phyloP scores from a whole-genome alignment of 805 yeast genomes.

The Myxozyma neotropica region DNA sequence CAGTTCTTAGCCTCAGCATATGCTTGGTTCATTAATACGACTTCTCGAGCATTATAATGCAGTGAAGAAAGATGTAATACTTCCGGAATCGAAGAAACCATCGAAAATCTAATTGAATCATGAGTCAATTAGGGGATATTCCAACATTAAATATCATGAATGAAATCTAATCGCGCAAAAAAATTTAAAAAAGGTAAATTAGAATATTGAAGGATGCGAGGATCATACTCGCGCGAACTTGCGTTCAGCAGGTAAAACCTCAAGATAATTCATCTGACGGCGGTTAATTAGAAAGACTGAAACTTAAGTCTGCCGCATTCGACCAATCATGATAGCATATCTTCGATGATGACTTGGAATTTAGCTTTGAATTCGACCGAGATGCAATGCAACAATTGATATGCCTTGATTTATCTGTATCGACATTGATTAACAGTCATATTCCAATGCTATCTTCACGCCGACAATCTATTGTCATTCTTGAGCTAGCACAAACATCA shows the following conservation, averaged over 20 bases:
- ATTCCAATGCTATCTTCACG: not conserved
- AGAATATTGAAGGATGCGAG: slow-evolving; percentile 42
- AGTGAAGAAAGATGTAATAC: not conserved
- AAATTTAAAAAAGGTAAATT: not conserved
- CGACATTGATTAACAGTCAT: too few species aligned
- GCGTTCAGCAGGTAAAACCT: slow-evolving; percentile 42
- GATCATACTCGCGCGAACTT: slow-evolving; percentile 46
- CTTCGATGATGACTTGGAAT: not conserved
- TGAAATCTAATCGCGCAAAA: too few species aligned
- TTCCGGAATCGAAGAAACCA: not conserved
- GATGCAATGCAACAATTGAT: not conserved
- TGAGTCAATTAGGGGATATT: too few species aligned
- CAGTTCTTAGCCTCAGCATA: not conserved
- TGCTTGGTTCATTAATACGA: not conserved
- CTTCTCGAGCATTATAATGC: not conserved
- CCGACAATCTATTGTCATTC: too few species aligned
- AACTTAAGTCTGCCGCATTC: slow-evolving; percentile 46
- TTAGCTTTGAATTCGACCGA: not conserved
- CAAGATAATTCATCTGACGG: too few species aligned
- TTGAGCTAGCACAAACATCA: too few species aligned
- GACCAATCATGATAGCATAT: too few species aligned
- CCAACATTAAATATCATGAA: too few species aligned
- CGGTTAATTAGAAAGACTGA: not conserved
- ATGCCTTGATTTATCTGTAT: not conserved
- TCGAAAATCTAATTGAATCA: too few species aligned